A percentile compares a stretch with the other conserved stretches of the same genome.
Conservation (phyloP, 2,329 filamentous ascomycete species). For the Nothophaeocryptopus gaeumannii region DNA sequence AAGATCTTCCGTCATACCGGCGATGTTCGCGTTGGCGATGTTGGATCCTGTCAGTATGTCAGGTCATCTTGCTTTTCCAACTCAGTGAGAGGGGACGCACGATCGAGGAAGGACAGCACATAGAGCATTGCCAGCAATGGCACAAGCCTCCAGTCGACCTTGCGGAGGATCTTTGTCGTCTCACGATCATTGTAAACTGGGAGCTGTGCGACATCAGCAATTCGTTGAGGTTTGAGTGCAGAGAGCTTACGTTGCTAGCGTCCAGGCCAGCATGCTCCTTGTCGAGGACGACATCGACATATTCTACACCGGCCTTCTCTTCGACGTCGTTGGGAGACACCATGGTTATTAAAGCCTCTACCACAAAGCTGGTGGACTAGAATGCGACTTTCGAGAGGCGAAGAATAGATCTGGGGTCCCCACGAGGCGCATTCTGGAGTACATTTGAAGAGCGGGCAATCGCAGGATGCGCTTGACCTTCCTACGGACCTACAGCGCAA, state of each 20-base stretch:
- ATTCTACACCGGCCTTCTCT: too few species aligned
- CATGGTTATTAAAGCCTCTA: too few species aligned
- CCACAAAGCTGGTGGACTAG: too few species aligned
- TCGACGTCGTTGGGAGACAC: too few species aligned
- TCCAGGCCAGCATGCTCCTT: neutral
- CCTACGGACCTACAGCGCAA: too few species aligned
- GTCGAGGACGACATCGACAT: neutral
- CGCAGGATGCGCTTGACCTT: too few species aligned
- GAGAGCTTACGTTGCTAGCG: neutral
- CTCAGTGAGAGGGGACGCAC: neutral
- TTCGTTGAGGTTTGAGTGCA: neutral
- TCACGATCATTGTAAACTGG: conserved; percentile 10
- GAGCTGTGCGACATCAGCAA: neutral
- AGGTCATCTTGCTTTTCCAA: neutral
- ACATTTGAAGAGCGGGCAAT: too few species aligned
- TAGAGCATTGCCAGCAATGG: conserved; percentile 50
- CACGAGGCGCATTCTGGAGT: too few species aligned
- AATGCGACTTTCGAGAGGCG: too few species aligned
- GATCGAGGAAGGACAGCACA: conserved; percentile 54
- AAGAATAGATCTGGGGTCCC: too few species aligned
- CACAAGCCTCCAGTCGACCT: conserved; percentile 38
- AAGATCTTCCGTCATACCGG: conserved; percentile 43
- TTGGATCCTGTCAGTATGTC: conserved; percentile 34
- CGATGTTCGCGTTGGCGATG: conserved; percentile 27
- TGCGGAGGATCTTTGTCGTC: conserved; percentile 49